Conservation (phyloP, 164 flowering plant species). For the Aristolochia fimbriata region DNA sequence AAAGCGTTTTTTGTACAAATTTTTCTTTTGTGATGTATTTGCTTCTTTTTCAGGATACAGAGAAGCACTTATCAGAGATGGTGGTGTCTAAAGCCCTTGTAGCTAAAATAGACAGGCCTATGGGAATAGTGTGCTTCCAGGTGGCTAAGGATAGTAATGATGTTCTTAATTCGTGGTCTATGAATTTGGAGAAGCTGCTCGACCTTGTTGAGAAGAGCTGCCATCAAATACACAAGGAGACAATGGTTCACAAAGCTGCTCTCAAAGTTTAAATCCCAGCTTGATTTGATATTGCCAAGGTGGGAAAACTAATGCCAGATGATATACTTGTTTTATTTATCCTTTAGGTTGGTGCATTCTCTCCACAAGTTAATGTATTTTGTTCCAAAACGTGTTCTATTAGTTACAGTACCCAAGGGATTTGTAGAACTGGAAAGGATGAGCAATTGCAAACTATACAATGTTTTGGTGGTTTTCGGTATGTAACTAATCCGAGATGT, state of each 20-base stretch:
- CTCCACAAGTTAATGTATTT: not conserved
- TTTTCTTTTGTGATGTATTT: no score
- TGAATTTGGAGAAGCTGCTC: conserved; percentile 86
- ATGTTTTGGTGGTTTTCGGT: no score
- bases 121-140: conserved; percentile 73
- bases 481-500: no score
- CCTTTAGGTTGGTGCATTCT: not conserved
- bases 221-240: conserved; percentile 98
- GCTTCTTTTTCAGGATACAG: conserved; percentile 54
- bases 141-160: conserved; percentile 80
- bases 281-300: not conserved
- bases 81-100: conserved; percentile 78
- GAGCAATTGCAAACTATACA: no score
- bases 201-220: conserved; percentile 98
- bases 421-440: no score
- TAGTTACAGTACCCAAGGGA: no score
- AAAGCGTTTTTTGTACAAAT: no score
- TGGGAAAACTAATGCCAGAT: not conserved
- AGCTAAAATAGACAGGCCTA: conserved; percentile 87
- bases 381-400: not conserved
- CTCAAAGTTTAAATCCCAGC: conserved; percentile 37
- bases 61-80: conserved; percentile 92
- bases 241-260: conserved; percentile 90
- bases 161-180: conserved; percentile 82
- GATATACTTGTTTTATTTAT: not conserved